These are phyloP conservation scores for Pythium pectinolyticum DNA, from an alignment of 352 stramenopile genomes.

Conservation along the genomic window DNA sequence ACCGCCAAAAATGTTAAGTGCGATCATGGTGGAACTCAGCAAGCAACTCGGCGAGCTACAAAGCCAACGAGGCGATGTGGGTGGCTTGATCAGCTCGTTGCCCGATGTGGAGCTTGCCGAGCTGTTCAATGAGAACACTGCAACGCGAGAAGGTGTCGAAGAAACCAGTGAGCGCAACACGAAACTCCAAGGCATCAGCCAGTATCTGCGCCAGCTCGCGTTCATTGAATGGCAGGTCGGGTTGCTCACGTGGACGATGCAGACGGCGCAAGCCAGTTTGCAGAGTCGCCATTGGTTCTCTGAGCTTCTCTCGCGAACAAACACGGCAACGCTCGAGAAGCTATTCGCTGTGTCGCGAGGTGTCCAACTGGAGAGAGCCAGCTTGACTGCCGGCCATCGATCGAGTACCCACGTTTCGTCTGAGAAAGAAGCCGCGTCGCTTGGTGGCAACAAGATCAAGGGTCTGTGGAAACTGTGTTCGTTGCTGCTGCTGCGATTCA, in stretches of 20 bases:
- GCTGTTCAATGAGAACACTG: slow-evolving; percentile 31
- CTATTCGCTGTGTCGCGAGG: slow-evolving; percentile 72
- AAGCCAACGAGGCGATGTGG: slow-evolving; percentile 38
- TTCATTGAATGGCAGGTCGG: slow-evolving; percentile 81
- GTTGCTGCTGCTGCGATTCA: slow-evolving; percentile 77
- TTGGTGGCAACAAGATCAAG: slow-evolving; percentile 17
- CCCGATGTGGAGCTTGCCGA: slow-evolving; percentile 57
- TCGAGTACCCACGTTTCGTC: slow-evolving; percentile 17
- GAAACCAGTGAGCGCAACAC: not conserved
- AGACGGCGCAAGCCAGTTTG: slow-evolving; percentile 66
- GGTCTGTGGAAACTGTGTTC: slow-evolving; percentile 83
- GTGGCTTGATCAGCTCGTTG: slow-evolving; percentile 62
- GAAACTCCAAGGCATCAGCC: slow-evolving; percentile 45
- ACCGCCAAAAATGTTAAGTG: slow-evolving; percentile 75
- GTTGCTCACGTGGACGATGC: slow-evolving; percentile 75
- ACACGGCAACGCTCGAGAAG: slow-evolving; percentile 54
- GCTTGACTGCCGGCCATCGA: slow-evolving; percentile 52
- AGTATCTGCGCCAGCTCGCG: slow-evolving; percentile 68
- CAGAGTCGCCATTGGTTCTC: slow-evolving; percentile 79
- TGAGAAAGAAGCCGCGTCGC: not conserved
- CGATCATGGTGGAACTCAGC: slow-evolving; percentile 63
- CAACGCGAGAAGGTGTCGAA: not conserved
- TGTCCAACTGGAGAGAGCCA: slow-evolving; percentile 75
- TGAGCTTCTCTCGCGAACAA: slow-evolving; percentile 61
- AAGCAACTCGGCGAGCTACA: slow-evolving; percentile 53